Evolutionary conservation across 164 flowering plant species (phyloP).

Genomic region (Piper betle): DNA sequence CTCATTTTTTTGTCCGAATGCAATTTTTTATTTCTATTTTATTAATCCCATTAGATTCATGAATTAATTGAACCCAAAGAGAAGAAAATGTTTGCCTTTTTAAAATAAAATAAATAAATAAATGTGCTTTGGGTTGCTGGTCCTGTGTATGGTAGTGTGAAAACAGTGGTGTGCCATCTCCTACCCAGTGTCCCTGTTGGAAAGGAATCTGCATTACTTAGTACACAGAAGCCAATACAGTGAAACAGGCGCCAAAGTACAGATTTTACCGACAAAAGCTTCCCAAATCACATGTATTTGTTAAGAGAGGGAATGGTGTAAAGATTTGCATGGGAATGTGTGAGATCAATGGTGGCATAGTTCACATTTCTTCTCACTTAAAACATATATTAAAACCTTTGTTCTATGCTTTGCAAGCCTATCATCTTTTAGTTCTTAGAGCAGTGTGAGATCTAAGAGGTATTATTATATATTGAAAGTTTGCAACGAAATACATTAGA

Average conservation of each 20-base stretch:
- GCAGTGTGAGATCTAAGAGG: background rate
- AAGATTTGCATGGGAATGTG: background rate
- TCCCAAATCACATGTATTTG: conserved; percentile 5
- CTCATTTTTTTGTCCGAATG: too few species aligned
- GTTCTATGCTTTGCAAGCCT: too few species aligned
- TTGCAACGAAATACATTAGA: background rate
- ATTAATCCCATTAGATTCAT: too few species aligned
- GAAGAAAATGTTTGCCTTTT: too few species aligned
- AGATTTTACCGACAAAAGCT: conserved; percentile 7
- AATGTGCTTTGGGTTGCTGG: too few species aligned
- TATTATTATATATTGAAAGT: background rate
- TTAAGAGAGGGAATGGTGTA: background rate
- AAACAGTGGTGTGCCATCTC: too few species aligned
- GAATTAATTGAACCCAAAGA: too few species aligned
- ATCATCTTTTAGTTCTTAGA: background rate
- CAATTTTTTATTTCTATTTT: too few species aligned
- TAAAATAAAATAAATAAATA: too few species aligned
- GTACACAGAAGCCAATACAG: background rate
- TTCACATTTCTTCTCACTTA: background rate
- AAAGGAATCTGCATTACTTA: background rate
- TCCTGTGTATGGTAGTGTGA: too few species aligned
- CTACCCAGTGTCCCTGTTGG: background rate
- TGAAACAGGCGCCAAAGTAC: background rate
- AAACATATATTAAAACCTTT: background rate
- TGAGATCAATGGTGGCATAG: background rate